Conservation (phyloP, 2,329 filamentous ascomycete genomes). For the Neofusicoccum parvum region DNA sequence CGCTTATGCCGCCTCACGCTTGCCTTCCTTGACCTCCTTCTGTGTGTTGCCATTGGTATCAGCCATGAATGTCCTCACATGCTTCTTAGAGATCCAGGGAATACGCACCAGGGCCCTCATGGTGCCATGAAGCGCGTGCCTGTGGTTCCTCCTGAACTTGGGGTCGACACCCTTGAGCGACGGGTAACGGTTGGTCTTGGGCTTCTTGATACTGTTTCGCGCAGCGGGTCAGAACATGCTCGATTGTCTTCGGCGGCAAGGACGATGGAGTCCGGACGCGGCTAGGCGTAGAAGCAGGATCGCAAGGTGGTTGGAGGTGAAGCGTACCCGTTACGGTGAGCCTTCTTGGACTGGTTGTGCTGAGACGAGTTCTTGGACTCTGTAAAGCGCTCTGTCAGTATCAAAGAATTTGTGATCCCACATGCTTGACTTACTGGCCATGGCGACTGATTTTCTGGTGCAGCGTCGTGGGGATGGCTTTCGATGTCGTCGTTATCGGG, state of each 20-base stretch:
- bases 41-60: conserved; percentile 44
- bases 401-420: background rate
- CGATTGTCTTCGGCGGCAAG: conserved; percentile 16
- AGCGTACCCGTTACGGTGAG: conserved; percentile 96
- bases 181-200: conserved; percentile 97
- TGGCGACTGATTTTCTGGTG: conserved; percentile 53
- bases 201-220: conserved; percentile 92
- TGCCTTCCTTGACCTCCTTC: conserved; percentile 98
- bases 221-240: conserved; percentile 14
- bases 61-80: background rate
- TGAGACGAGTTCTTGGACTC: conserved; percentile 99
- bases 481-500: conserved; percentile 21
- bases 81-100: conserved; percentile 4
- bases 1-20: conserved; percentile 80
- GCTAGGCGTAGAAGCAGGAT: background rate
- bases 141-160: conserved; percentile 99
- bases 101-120: conserved; percentile 90
- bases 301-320: conserved; percentile 17
- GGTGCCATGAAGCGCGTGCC: conserved; percentile 98
- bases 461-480: conserved; percentile 22
- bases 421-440: conserved; percentile 65
- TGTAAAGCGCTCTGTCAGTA: conserved; percentile 43
- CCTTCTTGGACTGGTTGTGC: conserved; percentile 98
- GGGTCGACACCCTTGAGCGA: conserved; percentile 98
- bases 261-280: background rate